Evolutionary conservation across 2,329 filamentous ascomycete genomes (phyloP).

Genomic region (Camillea tinctor): DNA sequence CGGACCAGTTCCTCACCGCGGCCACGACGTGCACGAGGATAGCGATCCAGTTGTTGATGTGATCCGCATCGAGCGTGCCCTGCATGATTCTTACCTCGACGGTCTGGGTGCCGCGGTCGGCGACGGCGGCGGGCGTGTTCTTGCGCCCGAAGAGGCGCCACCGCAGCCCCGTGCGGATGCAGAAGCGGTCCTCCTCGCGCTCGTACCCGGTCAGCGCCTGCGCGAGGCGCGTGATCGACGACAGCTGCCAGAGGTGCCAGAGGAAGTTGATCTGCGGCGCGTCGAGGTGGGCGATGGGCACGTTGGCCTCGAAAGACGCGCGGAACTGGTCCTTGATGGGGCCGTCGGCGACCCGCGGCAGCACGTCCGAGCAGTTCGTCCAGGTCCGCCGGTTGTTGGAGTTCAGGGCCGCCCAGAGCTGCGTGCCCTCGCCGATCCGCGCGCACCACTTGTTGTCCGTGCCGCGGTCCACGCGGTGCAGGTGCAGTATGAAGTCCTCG

Average conservation of each 20-base stretch:
- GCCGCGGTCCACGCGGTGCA: conserved; percentile 21
- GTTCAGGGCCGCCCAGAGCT: conserved; percentile 9
- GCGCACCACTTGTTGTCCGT: conserved; percentile 11
- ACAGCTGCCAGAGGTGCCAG: conserved; percentile 4
- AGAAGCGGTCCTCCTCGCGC: not conserved
- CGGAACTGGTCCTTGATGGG: too few relatives aligned
- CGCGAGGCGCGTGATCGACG: not conserved
- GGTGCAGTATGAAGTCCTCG: conserved; percentile 11
- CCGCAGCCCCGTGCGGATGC: not conserved
- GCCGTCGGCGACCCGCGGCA: too few relatives aligned
- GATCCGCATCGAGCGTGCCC: conserved; percentile 23
- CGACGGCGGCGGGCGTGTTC: not conserved
- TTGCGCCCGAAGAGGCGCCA: conserved; percentile 8
- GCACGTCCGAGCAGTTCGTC: too few relatives aligned
- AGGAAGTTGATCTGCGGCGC: not conserved
- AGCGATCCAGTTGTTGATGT: conserved; percentile 22
- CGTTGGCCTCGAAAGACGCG: not conserved
- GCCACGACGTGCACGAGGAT: conserved; percentile 12
- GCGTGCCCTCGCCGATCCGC: conserved; percentile 1
- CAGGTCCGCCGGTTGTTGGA: not conserved
- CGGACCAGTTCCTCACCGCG: conserved; percentile 3
- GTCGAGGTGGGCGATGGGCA: not conserved
- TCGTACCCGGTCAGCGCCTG: not conserved
- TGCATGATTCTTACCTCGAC: conserved; percentile 19
- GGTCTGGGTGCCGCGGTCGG: not conserved